Evolutionary conservation across 257 asterid species (phyloP).

Genomic region (Solanum dulcamara): DNA sequence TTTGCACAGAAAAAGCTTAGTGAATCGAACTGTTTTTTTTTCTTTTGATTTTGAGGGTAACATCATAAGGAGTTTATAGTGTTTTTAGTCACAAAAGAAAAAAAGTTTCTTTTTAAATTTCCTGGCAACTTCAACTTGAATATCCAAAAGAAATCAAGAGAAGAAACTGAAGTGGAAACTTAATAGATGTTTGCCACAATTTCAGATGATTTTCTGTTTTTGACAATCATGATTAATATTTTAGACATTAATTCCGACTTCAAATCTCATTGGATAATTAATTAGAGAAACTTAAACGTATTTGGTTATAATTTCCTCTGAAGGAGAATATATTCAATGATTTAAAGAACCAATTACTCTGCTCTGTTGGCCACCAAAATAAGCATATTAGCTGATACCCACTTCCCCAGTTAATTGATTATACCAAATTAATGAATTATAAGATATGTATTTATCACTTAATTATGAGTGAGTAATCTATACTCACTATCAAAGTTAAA

Average conservation of each 20-base stretch:
- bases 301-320: not conserved
- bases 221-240: not conserved
- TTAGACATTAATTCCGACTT: not conserved
- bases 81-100: not conserved
- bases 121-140: not conserved
- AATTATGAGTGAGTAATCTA: not conserved
- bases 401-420: not conserved
- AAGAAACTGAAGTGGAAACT: not conserved
- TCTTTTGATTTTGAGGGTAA: not conserved
- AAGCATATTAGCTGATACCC: not conserved
- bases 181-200: not conserved
- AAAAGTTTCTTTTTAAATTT: not conserved
- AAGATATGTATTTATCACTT: not conserved
- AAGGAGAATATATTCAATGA: not conserved
- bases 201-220: not conserved
- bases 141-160: not conserved
- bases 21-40: too few relatives aligned
- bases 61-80: not conserved
- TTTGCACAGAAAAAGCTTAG: too few relatives aligned
- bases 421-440: not conserved
- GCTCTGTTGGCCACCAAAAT: not conserved
- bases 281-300: not conserved
- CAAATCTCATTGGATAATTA: not conserved
- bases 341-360: not conserved
- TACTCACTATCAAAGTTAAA: not conserved